Percentiles rank a stretch among this genome's conserved stretches.
phyloP scores from a whole-genome alignment of 2,329 filamentous ascomycete genomes.

The Talaromyces sp. region DNA sequence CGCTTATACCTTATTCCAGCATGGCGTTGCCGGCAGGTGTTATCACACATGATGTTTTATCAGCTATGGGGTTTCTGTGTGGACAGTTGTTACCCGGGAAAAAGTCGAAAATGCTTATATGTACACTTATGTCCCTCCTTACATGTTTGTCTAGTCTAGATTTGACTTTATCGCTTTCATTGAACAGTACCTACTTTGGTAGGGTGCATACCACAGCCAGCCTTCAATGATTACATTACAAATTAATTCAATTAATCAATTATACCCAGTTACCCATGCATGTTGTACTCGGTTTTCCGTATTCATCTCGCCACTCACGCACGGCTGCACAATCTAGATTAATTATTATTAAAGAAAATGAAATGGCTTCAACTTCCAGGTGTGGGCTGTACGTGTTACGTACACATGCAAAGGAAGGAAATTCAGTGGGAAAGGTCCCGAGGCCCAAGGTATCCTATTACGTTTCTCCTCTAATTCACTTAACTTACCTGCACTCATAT shows the following conservation, averaged over 20 bases:
- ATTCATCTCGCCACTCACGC: neutral
- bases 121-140: neutral
- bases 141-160: neutral
- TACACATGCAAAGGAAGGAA: neutral
- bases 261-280: neutral
- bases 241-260: neutral
- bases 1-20: constrained; percentile 15
- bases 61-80: constrained; percentile 1
- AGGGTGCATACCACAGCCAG: neutral
- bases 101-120: constrained; percentile 6
- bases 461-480: neutral
- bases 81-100: neutral
- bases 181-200: neutral
- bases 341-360: neutral
- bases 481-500: too few relatives aligned
- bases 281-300: neutral
- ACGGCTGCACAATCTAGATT: neutral
- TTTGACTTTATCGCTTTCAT: neutral
- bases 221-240: neutral
- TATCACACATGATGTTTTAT: constrained; percentile 4
- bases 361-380: neutral
- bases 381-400: neutral
- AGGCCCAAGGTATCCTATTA: neutral
- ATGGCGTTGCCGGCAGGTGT: constrained; percentile 17
- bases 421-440: neutral